Conservation (phyloP, 345 rosid species). For the Linum tenue region DNA sequence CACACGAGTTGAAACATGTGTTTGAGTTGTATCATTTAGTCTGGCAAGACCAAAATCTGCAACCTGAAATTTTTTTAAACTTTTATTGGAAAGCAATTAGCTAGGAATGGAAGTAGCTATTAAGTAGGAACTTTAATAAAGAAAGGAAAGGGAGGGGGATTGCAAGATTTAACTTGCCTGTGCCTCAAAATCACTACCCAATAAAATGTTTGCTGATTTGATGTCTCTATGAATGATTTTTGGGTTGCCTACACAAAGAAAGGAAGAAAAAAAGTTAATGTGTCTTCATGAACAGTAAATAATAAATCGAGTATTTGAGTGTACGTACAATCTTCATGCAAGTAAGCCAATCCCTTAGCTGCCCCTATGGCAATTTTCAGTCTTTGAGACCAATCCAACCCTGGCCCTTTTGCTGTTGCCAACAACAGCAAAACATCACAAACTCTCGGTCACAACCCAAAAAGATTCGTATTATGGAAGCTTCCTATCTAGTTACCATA, state of each 20-base stretch:
- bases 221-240: slow-evolving; percentile 92
- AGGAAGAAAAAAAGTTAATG: neutral
- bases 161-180: slow-evolving; percentile 38
- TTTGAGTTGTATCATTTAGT: slow-evolving; percentile 63
- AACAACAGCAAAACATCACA: slow-evolving; percentile 11
- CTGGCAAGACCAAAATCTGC: slow-evolving; percentile 98
- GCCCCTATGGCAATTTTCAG: slow-evolving; percentile 82
- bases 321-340: slow-evolving; percentile 92
- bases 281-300: neutral
- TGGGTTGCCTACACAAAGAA: slow-evolving; percentile 57
- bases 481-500: neutral
- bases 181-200: slow-evolving; percentile 74
- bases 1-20: slow-evolving; percentile 98
- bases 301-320: slow-evolving; percentile 2
- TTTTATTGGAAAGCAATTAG: slow-evolving; percentile 1
- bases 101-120: neutral
- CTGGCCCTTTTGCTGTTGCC: slow-evolving; percentile 44
- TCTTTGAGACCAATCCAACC: slow-evolving; percentile 76
- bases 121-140: neutral
- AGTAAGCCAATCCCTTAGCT: slow-evolving; percentile 95
- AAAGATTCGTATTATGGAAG: slow-evolving; percentile 1
- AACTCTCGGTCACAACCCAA: slow-evolving; percentile 1
- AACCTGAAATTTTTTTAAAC: slow-evolving; percentile 36
- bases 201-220: slow-evolving; percentile 79
- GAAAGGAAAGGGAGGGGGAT: neutral